Conservation (phyloP, 371 early-diverging fungal genomes). For the Actinomucor elegans region DNA sequence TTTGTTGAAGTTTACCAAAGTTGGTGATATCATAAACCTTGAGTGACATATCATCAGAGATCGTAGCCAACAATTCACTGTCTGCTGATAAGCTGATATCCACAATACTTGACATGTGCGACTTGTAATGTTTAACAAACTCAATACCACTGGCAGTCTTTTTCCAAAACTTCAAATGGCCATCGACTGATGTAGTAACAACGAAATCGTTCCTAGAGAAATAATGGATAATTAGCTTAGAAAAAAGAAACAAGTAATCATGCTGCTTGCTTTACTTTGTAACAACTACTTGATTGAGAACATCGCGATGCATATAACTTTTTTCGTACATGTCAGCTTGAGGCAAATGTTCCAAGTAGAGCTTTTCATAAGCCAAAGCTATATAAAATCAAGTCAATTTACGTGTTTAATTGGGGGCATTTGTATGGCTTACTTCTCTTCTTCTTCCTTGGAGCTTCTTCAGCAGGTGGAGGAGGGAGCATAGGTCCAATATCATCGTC, state of each 20-base stretch:
- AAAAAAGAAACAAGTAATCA: background rate
- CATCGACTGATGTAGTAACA: conserved; percentile 92
- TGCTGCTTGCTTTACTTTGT: conserved; percentile 54
- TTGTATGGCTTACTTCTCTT: conserved; percentile 31
- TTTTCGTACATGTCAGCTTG: conserved; percentile 87
- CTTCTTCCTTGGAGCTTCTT: conserved; percentile 35
- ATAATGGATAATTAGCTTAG: background rate
- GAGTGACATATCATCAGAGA: conserved; percentile 79
- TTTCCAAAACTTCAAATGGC: conserved; percentile 98
- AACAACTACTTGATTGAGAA: conserved; percentile 73
- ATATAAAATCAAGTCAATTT: background rate
- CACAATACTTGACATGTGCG: conserved; percentile 71
- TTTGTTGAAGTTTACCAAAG: conserved; percentile 65
- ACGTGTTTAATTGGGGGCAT: no score
- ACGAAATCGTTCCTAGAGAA: conserved; percentile 78
- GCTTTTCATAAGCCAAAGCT: conserved; percentile 74
- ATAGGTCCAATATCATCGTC: conserved; percentile 46
- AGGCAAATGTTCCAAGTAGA: conserved; percentile 79
- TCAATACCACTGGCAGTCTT: conserved; percentile 91
- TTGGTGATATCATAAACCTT: conserved; percentile 95
- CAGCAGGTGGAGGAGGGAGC: conserved; percentile 31
- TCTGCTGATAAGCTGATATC: conserved; percentile 75
- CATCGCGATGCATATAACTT: conserved; percentile 95
- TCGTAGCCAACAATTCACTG: conserved; percentile 80
- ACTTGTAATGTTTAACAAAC: conserved; percentile 95